A percentile compares a stretch with the other conserved stretches of the same genome.
phyloP scores from a whole-genome alignment of 352 stramenopile genomes.

The Phytophthora macrochlamydospora region DNA sequence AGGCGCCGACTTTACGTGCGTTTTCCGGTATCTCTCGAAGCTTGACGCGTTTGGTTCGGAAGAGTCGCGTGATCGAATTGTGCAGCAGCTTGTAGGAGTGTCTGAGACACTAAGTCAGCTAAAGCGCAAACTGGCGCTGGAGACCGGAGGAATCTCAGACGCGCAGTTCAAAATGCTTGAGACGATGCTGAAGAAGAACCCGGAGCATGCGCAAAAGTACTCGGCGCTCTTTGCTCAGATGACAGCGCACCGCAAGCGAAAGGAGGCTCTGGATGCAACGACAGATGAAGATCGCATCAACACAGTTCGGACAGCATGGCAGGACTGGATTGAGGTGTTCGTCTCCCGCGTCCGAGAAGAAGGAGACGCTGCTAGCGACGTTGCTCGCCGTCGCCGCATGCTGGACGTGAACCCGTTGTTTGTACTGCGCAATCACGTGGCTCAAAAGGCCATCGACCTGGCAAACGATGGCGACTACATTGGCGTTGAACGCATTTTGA shows the following conservation, averaged over 20 bases:
- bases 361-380: constrained; percentile 37
- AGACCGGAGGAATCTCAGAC: constrained; percentile 59
- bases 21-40: constrained; percentile 64
- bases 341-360: constrained; percentile 50
- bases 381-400: constrained; percentile 59
- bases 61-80: constrained; percentile 18
- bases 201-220: constrained; percentile 69
- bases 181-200: constrained; percentile 63
- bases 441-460: constrained; percentile 86
- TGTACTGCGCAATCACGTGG: constrained; percentile 90
- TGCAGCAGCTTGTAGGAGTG: constrained; percentile 59
- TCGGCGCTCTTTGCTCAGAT: constrained; percentile 59
- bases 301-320: constrained; percentile 53
- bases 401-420: constrained; percentile 78
- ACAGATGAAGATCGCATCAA: constrained; percentile 57
- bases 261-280: constrained; percentile 43
- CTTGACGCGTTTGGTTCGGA: constrained; percentile 45
- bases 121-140: constrained; percentile 50
- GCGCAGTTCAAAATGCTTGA: constrained; percentile 78
- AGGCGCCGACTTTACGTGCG: constrained; percentile 78
- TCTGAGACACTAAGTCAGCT: constrained; percentile 75
- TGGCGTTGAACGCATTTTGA: constrained; percentile 68
- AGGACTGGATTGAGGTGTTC: constrained; percentile 65
- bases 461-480: constrained; percentile 73
- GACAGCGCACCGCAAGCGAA: constrained; percentile 48